Conservation (phyloP, 805 yeast genomes). For the Tanozyma kutaoensis region DNA sequence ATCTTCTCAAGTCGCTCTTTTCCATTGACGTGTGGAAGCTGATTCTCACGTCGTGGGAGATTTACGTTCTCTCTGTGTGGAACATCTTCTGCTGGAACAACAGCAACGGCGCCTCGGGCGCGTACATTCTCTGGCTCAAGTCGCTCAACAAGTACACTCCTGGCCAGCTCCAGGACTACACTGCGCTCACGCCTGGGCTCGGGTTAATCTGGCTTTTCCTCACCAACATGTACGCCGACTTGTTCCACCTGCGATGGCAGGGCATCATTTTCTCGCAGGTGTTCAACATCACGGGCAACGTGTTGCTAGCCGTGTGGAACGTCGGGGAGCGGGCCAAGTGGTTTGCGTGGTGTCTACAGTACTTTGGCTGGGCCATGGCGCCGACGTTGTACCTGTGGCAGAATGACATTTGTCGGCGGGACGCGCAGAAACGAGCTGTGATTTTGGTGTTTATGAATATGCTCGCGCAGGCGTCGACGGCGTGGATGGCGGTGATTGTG, state of each 20-base stretch:
- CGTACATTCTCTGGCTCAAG: constrained; percentile 42
- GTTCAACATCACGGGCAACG: constrained; percentile 41
- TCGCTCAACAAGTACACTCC: constrained; percentile 21
- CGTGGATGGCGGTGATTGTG: constrained; percentile 31
- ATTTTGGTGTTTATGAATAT: constrained; percentile 42
- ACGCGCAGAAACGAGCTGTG: constrained; percentile 41
- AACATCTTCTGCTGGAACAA: constrained; percentile 53
- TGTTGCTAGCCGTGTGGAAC: constrained; percentile 45
- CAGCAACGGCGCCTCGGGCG: constrained; percentile 35
- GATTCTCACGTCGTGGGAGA: constrained; percentile 43
- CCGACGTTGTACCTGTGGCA: constrained; percentile 48
- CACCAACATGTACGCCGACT: constrained; percentile 37
- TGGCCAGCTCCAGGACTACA: constrained; percentile 33
- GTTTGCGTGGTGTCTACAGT: constrained; percentile 49
- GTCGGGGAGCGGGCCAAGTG: constrained; percentile 46
- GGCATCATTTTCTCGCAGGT: constrained; percentile 40
- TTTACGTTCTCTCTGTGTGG: constrained; percentile 42
- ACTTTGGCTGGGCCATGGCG: constrained; percentile 51
- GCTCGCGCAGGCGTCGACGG: constrained; percentile 41
- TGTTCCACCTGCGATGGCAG: constrained; percentile 33
- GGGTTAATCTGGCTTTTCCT: constrained; percentile 39
- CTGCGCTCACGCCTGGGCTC: constrained; percentile 45
- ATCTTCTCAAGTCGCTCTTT: constrained; percentile 21
- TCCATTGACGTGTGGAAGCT: constrained; percentile 36
- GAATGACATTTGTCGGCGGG: constrained; percentile 43